Evolutionary conservation across 73 alveolate species (phyloP).

Genomic region (Symbiodinium natans): DNA sequence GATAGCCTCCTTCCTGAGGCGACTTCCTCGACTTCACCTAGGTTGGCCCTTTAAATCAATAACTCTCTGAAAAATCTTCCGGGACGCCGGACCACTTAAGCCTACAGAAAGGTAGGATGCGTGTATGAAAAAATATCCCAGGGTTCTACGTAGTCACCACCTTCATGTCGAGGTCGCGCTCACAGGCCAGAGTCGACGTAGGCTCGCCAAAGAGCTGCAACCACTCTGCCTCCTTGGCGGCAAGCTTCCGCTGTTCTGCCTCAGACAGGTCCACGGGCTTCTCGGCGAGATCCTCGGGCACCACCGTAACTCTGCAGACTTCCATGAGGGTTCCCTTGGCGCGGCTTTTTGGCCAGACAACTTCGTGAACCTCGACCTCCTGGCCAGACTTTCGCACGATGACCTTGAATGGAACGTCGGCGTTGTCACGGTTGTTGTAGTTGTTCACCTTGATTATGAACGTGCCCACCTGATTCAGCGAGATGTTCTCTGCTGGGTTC

Average conservation of each 20-base stretch:
- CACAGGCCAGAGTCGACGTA: slow-evolving; percentile 1
- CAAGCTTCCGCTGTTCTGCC: slow-evolving; percentile 55
- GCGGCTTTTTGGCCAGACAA: slow-evolving; percentile 27
- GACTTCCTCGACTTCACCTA: too few relatives aligned
- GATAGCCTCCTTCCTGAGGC: neutral
- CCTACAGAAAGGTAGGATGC: neutral
- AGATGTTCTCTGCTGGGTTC: slow-evolving; percentile 80
- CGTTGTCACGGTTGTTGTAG: slow-evolving; percentile 55
- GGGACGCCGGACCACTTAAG: too few relatives aligned
- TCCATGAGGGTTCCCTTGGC: slow-evolving; percentile 36
- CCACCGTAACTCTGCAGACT: slow-evolving; percentile 12
- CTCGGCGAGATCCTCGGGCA: slow-evolving; percentile 34
- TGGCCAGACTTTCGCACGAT: neutral
- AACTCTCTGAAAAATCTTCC: too few relatives aligned
- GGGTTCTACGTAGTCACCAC: too few relatives aligned
- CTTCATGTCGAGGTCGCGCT: neutral
- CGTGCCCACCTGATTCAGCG: slow-evolving; percentile 35
- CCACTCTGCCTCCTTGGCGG: slow-evolving; percentile 64
- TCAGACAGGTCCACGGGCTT: slow-evolving; percentile 46
- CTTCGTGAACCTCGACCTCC: neutral
- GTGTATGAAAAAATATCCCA: too few relatives aligned
- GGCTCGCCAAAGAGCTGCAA: slow-evolving; percentile 41
- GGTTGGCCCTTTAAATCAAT: too few relatives aligned
- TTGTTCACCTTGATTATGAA: slow-evolving; percentile 50
- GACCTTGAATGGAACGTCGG: slow-evolving; percentile 74